phyloP scores from a whole-genome alignment of 176 grass and related monocot species.

The Avena sativa region DNA sequence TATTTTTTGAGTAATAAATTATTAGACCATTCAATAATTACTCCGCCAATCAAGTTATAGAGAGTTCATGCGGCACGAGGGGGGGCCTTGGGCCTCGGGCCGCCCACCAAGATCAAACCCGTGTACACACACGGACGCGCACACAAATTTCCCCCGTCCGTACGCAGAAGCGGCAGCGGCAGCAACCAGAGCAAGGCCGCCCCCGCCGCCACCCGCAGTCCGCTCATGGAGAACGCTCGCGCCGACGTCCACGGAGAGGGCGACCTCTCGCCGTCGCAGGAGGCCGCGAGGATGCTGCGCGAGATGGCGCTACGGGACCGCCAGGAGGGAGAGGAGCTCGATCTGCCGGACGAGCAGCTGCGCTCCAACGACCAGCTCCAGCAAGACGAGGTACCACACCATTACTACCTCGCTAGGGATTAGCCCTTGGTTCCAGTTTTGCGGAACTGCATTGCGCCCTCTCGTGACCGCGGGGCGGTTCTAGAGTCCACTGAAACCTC shows the following conservation, averaged over 20 bases:
- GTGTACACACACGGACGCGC: neutral
- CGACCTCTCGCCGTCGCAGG: neutral
- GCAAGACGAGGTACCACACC: slow-evolving; percentile 26
- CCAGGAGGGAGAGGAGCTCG: slow-evolving; percentile 11
- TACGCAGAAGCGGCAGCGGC: neutral
- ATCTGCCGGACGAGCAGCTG: slow-evolving; percentile 46
- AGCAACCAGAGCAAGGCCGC: neutral
- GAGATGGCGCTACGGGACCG: slow-evolving; percentile 1
- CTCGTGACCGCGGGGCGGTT: neutral
- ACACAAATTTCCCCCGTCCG: neutral
- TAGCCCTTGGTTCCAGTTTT: neutral
- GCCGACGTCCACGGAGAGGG: neutral
- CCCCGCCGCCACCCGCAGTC: neutral
- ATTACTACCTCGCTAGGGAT: neutral
- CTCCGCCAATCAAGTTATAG: no score
- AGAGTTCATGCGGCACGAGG: no score
- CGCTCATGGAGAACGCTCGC: neutral
- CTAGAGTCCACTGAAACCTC: neutral
- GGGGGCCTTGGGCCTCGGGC: neutral
- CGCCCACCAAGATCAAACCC: neutral
- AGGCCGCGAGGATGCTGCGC: slow-evolving; percentile 25
- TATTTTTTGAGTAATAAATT: no score
- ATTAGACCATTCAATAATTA: no score
- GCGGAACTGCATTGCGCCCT: neutral
- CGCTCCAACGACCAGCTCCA: slow-evolving; percentile 48